Evolutionary conservation across 345 rosid genomes (phyloP), one percentile per base, ranked within the genome.

Genomic region (Bruguiera gymnorhiza): DNA sequence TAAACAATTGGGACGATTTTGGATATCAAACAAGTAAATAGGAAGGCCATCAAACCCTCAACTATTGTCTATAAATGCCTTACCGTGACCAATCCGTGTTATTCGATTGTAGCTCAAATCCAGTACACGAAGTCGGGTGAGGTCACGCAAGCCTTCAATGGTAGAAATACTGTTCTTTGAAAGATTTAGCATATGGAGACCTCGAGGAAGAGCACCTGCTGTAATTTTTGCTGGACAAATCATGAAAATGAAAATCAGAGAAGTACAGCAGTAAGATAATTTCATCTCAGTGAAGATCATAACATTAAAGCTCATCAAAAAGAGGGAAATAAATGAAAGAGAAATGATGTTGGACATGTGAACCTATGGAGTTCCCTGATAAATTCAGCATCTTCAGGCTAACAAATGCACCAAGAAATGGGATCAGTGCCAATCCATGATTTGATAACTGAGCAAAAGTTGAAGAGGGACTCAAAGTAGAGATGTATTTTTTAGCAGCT

Each of bases 21-120:
- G 50, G 50, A 43, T n/a, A 51, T 19, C 11, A 36, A 9, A 30
- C 36, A 46, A 26, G 67, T 29, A 31, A 57, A 70, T 55, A 64
- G 18, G 27, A 27, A 50, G 6, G 31, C 2, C 66, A 62, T 20
- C 27, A 32, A 63, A 59, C 15, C 64, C 23, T 76, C 37, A n/a
- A 58, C 24, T 21, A 51, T 30, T 34, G 37, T 21, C 20, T 57
- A 23, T 31, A 24, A 6, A 10, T 54, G 21, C 10, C 80, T 70
- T 92, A 95, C 99, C 99, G 76, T 95, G 98, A 64, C 99, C 97
- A 72, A 95, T 87, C 77, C 92, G 89, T 30, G 89, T 52, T 78
- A 95, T 88, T n/a, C 87, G 76, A 75, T 95, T 95, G 85, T 88
- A 92, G 86, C 99, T 92, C 85, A 95, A 78, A 82, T 95, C 92